Conservation (phyloP, 208 protist genomes). For the Wallacemonas sp. region DNA sequence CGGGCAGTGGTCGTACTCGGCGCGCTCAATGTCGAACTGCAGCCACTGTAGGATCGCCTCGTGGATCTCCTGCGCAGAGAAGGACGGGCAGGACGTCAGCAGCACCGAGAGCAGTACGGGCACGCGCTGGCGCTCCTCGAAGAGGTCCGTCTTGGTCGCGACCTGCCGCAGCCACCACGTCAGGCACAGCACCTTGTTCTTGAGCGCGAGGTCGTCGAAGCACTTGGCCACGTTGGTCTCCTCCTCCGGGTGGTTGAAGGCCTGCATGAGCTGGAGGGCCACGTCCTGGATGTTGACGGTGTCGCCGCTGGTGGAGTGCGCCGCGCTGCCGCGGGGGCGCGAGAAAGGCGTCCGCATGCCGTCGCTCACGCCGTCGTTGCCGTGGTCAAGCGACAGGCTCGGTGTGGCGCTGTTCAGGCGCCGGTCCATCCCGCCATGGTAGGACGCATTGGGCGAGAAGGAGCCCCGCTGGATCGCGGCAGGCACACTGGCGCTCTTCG, state of each 20-base stretch:
- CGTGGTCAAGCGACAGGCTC: neutral
- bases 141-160: conserved; percentile 54
- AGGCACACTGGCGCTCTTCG: neutral
- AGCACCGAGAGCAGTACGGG: conserved; percentile 55
- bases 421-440: neutral
- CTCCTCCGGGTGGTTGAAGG: conserved; percentile 59
- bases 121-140: conserved; percentile 62
- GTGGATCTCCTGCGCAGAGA: conserved; percentile 47
- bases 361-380: conserved; percentile 1
- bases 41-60: conserved; percentile 76
- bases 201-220: conserved; percentile 57
- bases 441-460: neutral
- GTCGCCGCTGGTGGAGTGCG: conserved; percentile 19
- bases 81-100: conserved; percentile 39
- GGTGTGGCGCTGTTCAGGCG: conserved; percentile 9
- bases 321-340: conserved; percentile 5
- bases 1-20: conserved; percentile 71
- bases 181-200: conserved; percentile 74
- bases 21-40: conserved; percentile 79
- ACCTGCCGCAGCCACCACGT: conserved; percentile 85
- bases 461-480: neutral
- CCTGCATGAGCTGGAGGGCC: conserved; percentile 64
- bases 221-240: conserved; percentile 42
- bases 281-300: conserved; percentile 72
- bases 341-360: conserved; percentile 14